Conservation (phyloP, 2,329 filamentous ascomycete genomes). For the Davidsoniella eucalypti region DNA sequence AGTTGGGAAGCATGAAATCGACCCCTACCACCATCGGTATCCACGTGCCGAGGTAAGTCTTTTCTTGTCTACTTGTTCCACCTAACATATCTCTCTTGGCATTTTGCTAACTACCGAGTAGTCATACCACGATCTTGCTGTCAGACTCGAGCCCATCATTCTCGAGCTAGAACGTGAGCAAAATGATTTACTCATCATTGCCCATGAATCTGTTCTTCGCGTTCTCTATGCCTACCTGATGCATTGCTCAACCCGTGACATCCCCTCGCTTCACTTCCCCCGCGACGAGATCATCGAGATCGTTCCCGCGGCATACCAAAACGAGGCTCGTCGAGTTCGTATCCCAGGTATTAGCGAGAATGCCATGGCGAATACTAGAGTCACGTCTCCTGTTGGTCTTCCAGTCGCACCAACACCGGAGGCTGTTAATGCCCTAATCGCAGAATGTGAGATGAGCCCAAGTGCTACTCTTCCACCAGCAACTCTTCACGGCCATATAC, state of each 20-base stretch:
- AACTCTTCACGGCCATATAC: constrained; percentile 1
- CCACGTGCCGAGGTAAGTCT: constrained; percentile 68
- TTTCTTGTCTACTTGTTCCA: background rate
- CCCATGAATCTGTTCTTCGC: constrained; percentile 91
- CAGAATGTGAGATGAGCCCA: constrained; percentile 1
- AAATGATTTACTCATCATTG: constrained; percentile 94
- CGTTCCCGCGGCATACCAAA: constrained; percentile 93
- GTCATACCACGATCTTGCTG: constrained; percentile 98
- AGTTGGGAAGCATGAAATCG: constrained; percentile 77
- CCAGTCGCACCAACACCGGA: background rate
- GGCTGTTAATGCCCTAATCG: background rate
- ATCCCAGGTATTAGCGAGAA: constrained; percentile 53
- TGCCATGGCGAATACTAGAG: constrained; percentile 43
- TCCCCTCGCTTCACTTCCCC: constrained; percentile 82
- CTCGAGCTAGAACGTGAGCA: constrained; percentile 92
- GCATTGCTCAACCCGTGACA: constrained; percentile 92
- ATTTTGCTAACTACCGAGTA: constrained; percentile 22
- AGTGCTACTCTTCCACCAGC: background rate
- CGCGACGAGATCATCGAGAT: constrained; percentile 98
- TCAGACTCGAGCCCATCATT: constrained; percentile 93
- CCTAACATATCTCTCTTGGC: background rate
- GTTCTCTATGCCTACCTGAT: constrained; percentile 96
- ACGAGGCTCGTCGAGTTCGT: constrained; percentile 78
- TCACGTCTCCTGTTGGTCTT: constrained; percentile 9
- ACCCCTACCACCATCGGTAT: constrained; percentile 94